phyloP scores from a whole-genome alignment of 2,329 filamentous ascomycete species.

The Phaeophleospora eucalypticola region DNA sequence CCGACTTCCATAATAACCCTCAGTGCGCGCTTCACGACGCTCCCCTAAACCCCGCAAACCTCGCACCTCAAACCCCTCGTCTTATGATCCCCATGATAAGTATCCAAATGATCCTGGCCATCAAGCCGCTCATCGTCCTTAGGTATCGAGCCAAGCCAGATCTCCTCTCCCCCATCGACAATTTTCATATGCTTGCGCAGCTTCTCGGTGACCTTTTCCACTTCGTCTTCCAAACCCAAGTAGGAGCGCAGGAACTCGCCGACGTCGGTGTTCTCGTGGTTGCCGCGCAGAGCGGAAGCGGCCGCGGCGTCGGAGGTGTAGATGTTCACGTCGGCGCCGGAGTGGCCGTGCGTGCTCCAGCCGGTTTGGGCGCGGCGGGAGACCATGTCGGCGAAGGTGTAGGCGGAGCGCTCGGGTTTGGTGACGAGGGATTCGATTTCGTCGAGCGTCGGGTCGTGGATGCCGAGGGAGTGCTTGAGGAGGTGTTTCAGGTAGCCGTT shows the following conservation, averaged over 20 bases:
- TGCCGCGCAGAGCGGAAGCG: conserved; percentile 66
- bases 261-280: conserved; percentile 92
- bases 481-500: conserved; percentile 65
- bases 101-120: conserved; percentile 44
- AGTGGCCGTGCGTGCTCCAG: conserved; percentile 89
- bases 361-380: conserved; percentile 84
- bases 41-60: conserved; percentile 20
- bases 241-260: conserved; percentile 77
- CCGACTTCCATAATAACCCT: too few relatives aligned
- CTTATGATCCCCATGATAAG: conserved; percentile 30
- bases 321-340: conserved; percentile 90
- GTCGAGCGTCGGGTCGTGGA: conserved; percentile 62
- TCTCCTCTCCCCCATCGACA: conserved; percentile 30
- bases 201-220: conserved; percentile 72
- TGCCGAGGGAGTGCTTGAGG: conserved; percentile 67
- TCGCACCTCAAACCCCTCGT: conserved; percentile 19
- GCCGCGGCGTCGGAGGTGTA: conserved; percentile 71
- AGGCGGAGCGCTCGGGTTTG: conserved; percentile 53
- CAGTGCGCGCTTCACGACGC: conserved; percentile 1
- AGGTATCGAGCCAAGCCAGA: conserved; percentile 44
- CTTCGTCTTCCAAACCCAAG: conserved; percentile 74
- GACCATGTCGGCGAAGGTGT: conserved; percentile 76
- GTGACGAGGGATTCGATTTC: conserved; percentile 67
- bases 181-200: conserved; percentile 55
- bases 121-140: conserved; percentile 41